phyloP scores from a whole-genome alignment of 495 filamentous ascomycete species.

The Trichodelitschia bisporula region DNA sequence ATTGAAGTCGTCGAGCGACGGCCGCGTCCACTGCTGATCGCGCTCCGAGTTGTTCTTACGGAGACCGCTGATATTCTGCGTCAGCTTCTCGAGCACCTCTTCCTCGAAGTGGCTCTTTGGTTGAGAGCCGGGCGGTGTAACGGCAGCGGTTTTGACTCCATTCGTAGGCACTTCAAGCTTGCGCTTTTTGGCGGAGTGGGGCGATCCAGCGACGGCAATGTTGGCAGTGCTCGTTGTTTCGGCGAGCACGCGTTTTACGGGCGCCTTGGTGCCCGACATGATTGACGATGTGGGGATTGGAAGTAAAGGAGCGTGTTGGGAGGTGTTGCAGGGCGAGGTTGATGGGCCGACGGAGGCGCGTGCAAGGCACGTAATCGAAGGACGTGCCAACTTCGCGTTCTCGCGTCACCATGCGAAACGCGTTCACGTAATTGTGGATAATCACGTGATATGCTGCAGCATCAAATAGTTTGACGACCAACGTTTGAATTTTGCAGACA shows the following conservation, averaged over 20 bases:
- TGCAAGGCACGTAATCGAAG: too few species aligned
- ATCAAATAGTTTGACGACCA: too few species aligned
- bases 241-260: slow-evolving; percentile 28
- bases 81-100: slow-evolving; percentile 81
- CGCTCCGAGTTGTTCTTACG: slow-evolving; percentile 71
- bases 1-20: slow-evolving; percentile 46
- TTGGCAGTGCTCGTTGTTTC: slow-evolving; percentile 29
- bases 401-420: too few species aligned
- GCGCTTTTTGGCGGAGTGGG: slow-evolving; percentile 42
- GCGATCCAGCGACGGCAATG: slow-evolving; percentile 23
- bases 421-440: too few species aligned
- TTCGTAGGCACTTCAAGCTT: slow-evolving; percentile 42
- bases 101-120: slow-evolving; percentile 81
- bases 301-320: too few species aligned
- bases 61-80: slow-evolving; percentile 66
- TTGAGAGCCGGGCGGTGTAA: slow-evolving; percentile 40
- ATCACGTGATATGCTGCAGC: too few species aligned
- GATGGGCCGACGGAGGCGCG: too few species aligned
- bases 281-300: too few species aligned
- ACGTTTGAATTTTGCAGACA: too few species aligned
- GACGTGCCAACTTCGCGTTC: too few species aligned
- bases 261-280: too few species aligned
- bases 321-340: too few species aligned
- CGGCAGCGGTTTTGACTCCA: slow-evolving; percentile 24
- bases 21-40: slow-evolving; percentile 84